Evolutionary conservation across 2,329 filamentous ascomycete genomes (phyloP).

Genomic region (Juglanconis oblonga): DNA sequence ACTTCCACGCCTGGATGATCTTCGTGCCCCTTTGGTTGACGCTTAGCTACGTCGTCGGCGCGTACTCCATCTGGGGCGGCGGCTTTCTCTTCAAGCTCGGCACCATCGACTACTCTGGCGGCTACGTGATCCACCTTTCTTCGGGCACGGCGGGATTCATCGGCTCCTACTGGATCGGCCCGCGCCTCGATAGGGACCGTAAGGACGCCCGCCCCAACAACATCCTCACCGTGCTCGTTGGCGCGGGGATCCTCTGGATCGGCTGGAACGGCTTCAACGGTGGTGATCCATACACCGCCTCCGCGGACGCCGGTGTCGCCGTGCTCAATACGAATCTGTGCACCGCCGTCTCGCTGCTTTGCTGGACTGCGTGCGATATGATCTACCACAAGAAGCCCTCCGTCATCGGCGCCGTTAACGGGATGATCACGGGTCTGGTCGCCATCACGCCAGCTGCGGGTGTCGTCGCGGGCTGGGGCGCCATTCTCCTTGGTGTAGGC

Average conservation of each 20-base stretch:
- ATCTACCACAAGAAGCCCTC: slow-evolving; percentile 47
- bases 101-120: slow-evolving; percentile 49
- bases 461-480: slow-evolving; percentile 49
- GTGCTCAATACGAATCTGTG: slow-evolving; percentile 50
- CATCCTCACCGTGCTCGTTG: slow-evolving; percentile 40
- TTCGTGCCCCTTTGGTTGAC: slow-evolving; percentile 51
- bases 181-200: slow-evolving; percentile 40
- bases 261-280: slow-evolving; percentile 54
- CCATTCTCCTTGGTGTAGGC: slow-evolving; percentile 43
- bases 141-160: slow-evolving; percentile 49
- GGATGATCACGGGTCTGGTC: slow-evolving; percentile 51
- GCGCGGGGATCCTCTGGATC: slow-evolving; percentile 49
- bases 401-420: slow-evolving; percentile 47
- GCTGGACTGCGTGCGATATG: slow-evolving; percentile 43
- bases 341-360: slow-evolving; percentile 44
- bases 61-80: slow-evolving; percentile 18
- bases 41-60: slow-evolving; percentile 8
- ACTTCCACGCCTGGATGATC: slow-evolving; percentile 49
- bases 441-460: slow-evolving; percentile 50
- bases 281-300: slow-evolving; percentile 49
- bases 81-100: slow-evolving; percentile 36
- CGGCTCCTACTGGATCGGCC: slow-evolving; percentile 45
- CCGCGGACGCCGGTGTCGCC: slow-evolving; percentile 46
- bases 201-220: slow-evolving; percentile 46
- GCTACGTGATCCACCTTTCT: slow-evolving; percentile 51